Evolutionary conservation across 257 asterid genomes (phyloP).

Genomic region (Solanum chilense): DNA sequence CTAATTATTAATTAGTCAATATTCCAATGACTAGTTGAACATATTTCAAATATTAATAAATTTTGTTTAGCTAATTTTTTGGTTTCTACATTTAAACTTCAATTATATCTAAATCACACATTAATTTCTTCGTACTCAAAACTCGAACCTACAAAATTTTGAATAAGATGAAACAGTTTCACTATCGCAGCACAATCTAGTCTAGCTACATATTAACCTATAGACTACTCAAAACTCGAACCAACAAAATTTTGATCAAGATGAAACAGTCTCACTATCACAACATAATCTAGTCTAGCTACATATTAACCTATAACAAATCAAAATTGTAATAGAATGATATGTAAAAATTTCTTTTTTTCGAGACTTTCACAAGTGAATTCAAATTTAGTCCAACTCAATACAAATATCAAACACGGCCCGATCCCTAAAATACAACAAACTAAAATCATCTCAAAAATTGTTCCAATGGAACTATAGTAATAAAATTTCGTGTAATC

Average conservation of each 20-base stretch:
- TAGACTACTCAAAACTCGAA: too few relatives aligned
- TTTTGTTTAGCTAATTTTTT: background rate
- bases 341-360: background rate
- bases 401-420: fast-evolving
- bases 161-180: too few relatives aligned
- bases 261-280: too few relatives aligned
- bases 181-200: too few relatives aligned
- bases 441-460: background rate
- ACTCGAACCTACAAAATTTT: too few relatives aligned
- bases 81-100: too few relatives aligned
- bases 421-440: background rate
- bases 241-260: too few relatives aligned
- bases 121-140: background rate
- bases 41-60: background rate
- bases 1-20: background rate
- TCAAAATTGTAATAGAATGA: background rate
- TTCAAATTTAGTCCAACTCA: background rate
- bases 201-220: background rate
- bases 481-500: background rate
- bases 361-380: background rate
- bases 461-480: slow-evolving; percentile 24
- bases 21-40: background rate
- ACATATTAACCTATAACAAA: background rate
- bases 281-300: too few relatives aligned
- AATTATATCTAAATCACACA: too few relatives aligned